Evolutionary conservation across 208 protist species (phyloP).

Genomic region (Leishmania turanica): DNA sequence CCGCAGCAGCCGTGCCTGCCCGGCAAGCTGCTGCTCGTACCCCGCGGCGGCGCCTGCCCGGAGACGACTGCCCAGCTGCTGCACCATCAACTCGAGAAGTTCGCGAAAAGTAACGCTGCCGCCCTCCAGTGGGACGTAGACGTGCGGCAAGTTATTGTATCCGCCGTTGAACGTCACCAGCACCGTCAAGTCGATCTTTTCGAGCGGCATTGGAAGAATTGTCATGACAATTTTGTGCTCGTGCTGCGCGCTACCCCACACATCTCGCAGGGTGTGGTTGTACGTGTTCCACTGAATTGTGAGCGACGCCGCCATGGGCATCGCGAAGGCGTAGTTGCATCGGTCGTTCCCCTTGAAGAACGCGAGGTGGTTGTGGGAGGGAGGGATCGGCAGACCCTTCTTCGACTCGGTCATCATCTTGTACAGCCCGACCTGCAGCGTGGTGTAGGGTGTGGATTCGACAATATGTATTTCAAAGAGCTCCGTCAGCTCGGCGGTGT

Average conservation of each 20-base stretch:
- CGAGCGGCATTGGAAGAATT: slow-evolving; percentile 44
- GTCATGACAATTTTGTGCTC: slow-evolving; percentile 43
- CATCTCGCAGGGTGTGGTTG: slow-evolving; percentile 15
- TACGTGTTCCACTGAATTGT: slow-evolving; percentile 7
- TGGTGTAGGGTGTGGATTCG: slow-evolving; percentile 27
- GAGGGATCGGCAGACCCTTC: slow-evolving; percentile 5
- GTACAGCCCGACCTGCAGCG: slow-evolving; percentile 35
- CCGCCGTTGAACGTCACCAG: slow-evolving; percentile 45
- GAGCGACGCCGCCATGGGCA: slow-evolving; percentile 11
- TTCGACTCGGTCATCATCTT: slow-evolving; percentile 7
- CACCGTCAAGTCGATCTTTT: slow-evolving; percentile 13
- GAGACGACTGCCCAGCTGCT: slow-evolving; percentile 35
- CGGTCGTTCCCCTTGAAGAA: slow-evolving; percentile 34
- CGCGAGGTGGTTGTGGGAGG: slow-evolving; percentile 34
- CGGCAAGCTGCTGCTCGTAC: slow-evolving; percentile 21
- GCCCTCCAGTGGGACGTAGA: slow-evolving; percentile 34
- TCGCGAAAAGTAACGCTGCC: slow-evolving; percentile 26
- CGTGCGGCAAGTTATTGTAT: slow-evolving; percentile 44
- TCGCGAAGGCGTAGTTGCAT: slow-evolving; percentile 23
- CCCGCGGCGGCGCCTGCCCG: neutral
- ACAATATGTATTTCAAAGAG: slow-evolving; percentile 27
- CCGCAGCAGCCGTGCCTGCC: slow-evolving; percentile 15
- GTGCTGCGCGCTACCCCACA: slow-evolving; percentile 22
- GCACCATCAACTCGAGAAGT: slow-evolving; percentile 31
- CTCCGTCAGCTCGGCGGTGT: slow-evolving; percentile 13